phyloP scores from a whole-genome alignment of 345 rosid genomes.

The Dipteronia dyeriana region DNA sequence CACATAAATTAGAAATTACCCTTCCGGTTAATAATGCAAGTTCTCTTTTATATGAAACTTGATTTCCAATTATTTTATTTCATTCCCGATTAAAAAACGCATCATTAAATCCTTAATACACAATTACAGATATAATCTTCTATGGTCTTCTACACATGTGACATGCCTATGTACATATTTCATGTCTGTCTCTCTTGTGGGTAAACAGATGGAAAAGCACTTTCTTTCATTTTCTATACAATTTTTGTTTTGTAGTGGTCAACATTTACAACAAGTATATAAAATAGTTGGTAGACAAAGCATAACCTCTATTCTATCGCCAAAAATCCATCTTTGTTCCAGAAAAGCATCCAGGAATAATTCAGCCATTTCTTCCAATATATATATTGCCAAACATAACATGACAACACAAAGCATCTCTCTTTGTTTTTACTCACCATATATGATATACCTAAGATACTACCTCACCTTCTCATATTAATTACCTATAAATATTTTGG shows the following conservation, averaged over 20 bases:
- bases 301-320: background rate
- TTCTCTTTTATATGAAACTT: no score
- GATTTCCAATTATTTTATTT: no score
- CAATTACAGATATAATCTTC: no score
- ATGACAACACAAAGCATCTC: slow-evolving; percentile 17
- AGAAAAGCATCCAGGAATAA: background rate
- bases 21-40: no score
- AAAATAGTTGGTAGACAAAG: slow-evolving; percentile 3
- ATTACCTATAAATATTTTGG: no score
- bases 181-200: background rate
- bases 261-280: background rate
- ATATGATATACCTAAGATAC: no score
- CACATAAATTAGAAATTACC: no score
- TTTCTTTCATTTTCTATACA: background rate
- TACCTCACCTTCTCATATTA: no score
- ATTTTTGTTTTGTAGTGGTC: background rate
- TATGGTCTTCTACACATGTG: background rate
- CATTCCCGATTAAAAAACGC: no score
- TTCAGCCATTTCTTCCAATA: background rate
- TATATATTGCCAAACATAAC: background rate
- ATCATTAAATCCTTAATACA: no score
- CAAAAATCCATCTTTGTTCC: background rate
- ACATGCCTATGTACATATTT: no score
- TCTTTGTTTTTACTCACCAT: slow-evolving; percentile 6
- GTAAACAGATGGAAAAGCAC: background rate